These are phyloP conservation scores for Aegilops umbellulata DNA, from an alignment of 176 grass and related monocot genomes.

Conservation along the genomic window DNA sequence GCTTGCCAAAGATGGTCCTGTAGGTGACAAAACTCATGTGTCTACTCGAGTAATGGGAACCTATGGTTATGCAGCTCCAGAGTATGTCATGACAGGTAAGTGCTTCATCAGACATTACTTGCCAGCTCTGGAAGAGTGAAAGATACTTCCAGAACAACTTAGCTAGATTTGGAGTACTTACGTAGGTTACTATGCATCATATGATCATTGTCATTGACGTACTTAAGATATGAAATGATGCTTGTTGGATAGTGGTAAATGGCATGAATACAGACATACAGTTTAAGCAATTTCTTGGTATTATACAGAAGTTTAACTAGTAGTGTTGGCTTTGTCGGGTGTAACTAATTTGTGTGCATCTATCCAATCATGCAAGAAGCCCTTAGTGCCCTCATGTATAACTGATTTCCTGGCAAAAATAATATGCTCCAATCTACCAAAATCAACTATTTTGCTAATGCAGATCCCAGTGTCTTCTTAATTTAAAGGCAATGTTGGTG, in stretches of 20 bases:
- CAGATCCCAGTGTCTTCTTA: constrained; percentile 2
- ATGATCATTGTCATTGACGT: neutral
- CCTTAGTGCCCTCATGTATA: neutral
- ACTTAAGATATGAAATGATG: neutral
- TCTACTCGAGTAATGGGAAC: constrained; percentile 90
- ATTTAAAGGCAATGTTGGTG: neutral
- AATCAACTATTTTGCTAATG: neutral
- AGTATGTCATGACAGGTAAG: constrained; percentile 87
- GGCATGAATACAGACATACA: neutral
- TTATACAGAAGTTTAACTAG: neutral
- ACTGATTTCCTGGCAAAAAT: neutral
- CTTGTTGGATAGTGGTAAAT: neutral
- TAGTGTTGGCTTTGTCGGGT: neutral
- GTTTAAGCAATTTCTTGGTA: neutral
- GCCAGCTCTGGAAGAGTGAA: neutral
- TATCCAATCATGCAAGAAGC: neutral
- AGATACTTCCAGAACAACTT: neutral
- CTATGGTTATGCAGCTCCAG: constrained; percentile 85
- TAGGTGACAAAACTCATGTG: constrained; percentile 86
- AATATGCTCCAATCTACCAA: neutral
- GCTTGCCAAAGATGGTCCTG: constrained; percentile 82
- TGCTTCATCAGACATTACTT: neutral
- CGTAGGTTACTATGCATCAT: constrained; percentile 18
- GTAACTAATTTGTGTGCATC: neutral
- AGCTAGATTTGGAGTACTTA: neutral